These are phyloP conservation scores for Pulveroboletus ravenelii DNA, from an alignment of 768 basidiomycete genomes.

Conservation along the genomic window DNA sequence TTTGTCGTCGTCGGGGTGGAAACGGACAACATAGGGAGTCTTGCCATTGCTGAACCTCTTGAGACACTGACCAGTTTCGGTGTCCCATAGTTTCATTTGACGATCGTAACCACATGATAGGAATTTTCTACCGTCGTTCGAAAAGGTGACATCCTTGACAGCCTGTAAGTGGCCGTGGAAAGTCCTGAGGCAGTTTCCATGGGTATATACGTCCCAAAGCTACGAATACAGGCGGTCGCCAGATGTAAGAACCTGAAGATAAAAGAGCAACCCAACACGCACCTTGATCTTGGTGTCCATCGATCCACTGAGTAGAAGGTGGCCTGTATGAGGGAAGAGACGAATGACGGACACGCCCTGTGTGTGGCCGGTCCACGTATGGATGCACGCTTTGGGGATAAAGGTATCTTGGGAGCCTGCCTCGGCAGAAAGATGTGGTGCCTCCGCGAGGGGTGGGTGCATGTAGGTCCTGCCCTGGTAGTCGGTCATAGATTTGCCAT, in stretches of 20 bases:
- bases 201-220: constrained; percentile 98
- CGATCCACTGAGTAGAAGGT: constrained; percentile 87
- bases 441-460: constrained; percentile 85
- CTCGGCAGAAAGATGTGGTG: constrained; percentile 77
- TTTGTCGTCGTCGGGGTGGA: constrained; percentile 95
- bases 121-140: constrained; percentile 87
- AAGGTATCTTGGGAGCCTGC: constrained; percentile 85
- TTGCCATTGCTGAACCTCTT: constrained; percentile 98
- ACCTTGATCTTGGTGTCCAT: constrained; percentile 99
- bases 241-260: background rate
- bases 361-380: constrained; percentile 98
- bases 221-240: constrained; percentile 30
- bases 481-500: constrained; percentile 94
- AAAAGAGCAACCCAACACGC: constrained; percentile 10
- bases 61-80: constrained; percentile 96
- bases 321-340: constrained; percentile 88
- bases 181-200: constrained; percentile 93
- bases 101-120: constrained; percentile 93
- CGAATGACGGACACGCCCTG: constrained; percentile 93
- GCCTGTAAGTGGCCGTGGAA: constrained; percentile 97
- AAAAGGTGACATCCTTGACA: constrained; percentile 94
- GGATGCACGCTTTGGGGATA: constrained; percentile 91
- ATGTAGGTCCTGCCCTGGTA: constrained; percentile 99
- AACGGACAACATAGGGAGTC: constrained; percentile 91
- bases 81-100: constrained; percentile 99